Evolutionary conservation across 2,329 filamentous ascomycete species (phyloP), one percentile per base, ranked within the genome.

Genomic region (Colletotrichum sp.): DNA sequence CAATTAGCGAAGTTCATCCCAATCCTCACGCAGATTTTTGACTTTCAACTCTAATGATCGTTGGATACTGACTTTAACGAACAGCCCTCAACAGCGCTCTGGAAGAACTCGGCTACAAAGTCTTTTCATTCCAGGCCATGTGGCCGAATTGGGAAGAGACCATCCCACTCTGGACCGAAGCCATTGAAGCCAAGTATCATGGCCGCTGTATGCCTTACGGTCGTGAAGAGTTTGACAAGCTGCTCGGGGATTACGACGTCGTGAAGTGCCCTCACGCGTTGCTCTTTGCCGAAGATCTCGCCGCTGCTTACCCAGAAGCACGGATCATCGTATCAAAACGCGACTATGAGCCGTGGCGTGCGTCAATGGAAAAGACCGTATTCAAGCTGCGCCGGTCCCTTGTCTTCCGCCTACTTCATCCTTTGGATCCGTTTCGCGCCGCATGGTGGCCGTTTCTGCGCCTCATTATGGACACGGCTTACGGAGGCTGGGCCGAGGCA

Each of bases 91-190:
- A 59, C 9, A 48, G 34, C 16, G 64, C 64, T 2, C 36, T 66
- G 2, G 64, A 66, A 15, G 32, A 66, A 4, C 64, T 52, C 2
- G 64, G 34, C 24, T 66, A 39, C 36, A 66, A 52, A 44, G 64
- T 66, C 16, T 52, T 66, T 26, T 66, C 64, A 36, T 66, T 66
- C 64, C 64, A 66, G 26, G 34, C 64, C 24, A 66, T 66, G 64
- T 66, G 64, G 64, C 36, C 64, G 2, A 66, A 39, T 13, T 66
- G 64, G 34, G 5, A 48, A 24, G 64, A 66, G 24, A 44, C 36
- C 2, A 66, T 66, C 5, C 64, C 36, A 0, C 34, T 66, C 9
- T 66, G 64, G 26, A 66, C 64, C 8, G 64, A 66, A 66, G 34
- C 64, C 64, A 66, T 66, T 7, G 64, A 66, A 48, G 36, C 64